Conservation (phyloP, 352 stramenopile species). For the Sclerospora graminicola region DNA sequence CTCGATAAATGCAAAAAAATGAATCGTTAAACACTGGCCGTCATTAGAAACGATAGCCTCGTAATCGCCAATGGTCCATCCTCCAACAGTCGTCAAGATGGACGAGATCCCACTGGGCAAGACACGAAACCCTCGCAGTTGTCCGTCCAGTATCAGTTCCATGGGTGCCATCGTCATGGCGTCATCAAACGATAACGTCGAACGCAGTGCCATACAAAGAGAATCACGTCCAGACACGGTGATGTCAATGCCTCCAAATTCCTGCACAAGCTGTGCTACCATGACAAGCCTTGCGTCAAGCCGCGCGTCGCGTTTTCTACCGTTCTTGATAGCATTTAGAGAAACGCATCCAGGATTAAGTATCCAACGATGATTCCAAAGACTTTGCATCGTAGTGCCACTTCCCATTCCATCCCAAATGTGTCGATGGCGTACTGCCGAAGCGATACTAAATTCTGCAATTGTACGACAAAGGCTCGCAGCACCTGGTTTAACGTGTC, state of each 20-base stretch:
- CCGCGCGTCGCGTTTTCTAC: neutral
- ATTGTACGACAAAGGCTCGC: too few species aligned
- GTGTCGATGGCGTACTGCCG: neutral
- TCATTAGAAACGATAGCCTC: neutral
- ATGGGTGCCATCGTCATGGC: constrained; percentile 2
- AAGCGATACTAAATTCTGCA: constrained; percentile 1
- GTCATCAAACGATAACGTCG: neutral
- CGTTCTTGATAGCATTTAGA: constrained; percentile 1
- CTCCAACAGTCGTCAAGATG: constrained; percentile 4
- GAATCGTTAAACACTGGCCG: neutral
- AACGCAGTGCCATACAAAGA: constrained; percentile 4
- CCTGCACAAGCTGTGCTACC: constrained; percentile 2
- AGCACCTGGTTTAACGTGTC: too few species aligned
- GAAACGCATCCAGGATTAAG: constrained; percentile 7
- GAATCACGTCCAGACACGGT: neutral
- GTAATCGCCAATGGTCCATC: constrained; percentile 12
- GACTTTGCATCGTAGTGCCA: neutral
- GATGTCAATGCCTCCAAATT: constrained; percentile 13
- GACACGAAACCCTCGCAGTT: constrained; percentile 16
- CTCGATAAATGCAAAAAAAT: neutral
- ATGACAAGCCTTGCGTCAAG: neutral
- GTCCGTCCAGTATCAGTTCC: constrained; percentile 18
- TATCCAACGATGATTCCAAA: constrained; percentile 18
- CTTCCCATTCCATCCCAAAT: neutral
- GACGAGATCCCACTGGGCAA: constrained; percentile 16